Evolutionary conservation across 2,329 filamentous ascomycete species (phyloP).

Genomic region (Fusarium marasasianum): DNA sequence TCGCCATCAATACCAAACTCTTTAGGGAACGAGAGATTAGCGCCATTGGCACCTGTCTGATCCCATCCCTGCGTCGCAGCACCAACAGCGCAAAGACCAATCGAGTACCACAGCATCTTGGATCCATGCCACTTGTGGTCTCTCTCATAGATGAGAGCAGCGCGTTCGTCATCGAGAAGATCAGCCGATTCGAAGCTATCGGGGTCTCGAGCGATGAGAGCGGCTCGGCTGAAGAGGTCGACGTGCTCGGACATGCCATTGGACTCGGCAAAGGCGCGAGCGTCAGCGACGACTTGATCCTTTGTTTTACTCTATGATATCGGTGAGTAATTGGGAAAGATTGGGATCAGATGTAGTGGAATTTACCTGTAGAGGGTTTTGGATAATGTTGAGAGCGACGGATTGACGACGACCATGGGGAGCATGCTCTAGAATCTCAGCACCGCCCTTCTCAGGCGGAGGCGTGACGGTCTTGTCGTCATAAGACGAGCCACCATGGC

Average conservation of each 20-base stretch:
- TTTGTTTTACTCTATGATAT: background rate
- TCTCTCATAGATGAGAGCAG: constrained; percentile 67
- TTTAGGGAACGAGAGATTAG: constrained; percentile 68
- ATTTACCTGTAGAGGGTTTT: constrained; percentile 18
- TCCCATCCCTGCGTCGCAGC: constrained; percentile 76
- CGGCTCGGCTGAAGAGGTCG: constrained; percentile 18
- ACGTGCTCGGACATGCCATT: constrained; percentile 25
- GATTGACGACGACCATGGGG: constrained; percentile 4
- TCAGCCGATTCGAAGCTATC: background rate
- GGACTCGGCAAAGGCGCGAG: constrained; percentile 1
- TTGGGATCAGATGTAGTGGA: accelerated
- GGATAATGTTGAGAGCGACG: constrained; percentile 3
- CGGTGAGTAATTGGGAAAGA: accelerated
- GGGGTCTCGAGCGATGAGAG: constrained; percentile 12
- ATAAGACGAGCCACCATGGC: background rate
- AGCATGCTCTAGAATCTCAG: constrained; percentile 16
- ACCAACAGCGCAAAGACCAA: constrained; percentile 72
- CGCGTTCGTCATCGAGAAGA: constrained; percentile 35
- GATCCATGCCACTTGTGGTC: constrained; percentile 74
- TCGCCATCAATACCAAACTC: constrained; percentile 50
- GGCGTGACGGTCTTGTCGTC: constrained; percentile 5
- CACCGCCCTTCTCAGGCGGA: constrained; percentile 8
- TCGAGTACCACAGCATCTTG: constrained; percentile 70
- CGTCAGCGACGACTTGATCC: constrained; percentile 3
- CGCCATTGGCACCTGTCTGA: constrained; percentile 69